Evolutionary conservation across 306 rosid genomes (phyloP), one percentile per base, ranked within the genome.

Genomic region (Casuarina equisetifolia): DNA sequence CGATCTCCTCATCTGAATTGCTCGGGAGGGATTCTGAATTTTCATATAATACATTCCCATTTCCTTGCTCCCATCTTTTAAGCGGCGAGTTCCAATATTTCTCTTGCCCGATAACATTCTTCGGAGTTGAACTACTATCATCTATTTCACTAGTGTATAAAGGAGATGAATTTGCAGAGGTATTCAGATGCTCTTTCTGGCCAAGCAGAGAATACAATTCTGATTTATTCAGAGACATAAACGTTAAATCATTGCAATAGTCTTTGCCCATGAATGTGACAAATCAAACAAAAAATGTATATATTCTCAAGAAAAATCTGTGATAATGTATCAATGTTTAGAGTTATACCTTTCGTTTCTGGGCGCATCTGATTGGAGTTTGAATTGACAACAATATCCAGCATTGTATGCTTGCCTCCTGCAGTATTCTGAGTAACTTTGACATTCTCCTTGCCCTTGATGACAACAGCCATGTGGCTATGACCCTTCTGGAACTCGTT

Each of bases 401-500:
- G 17, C 70, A n/a, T 7, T 17, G 42, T 64, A 38, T 58, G 67
- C 64, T 81, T 76, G 46, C 77, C 78, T 69, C 49, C 51, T 50
- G 76, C 36, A 63, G 72, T 72, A 78, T 72, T 69, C 84, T 84
- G 74, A 69, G 46, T 48, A 52, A 66, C 59, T 73, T 32, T 72
- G 40, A 51, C 75, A 62, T 80, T 82, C 51, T 70, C 86, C 53
- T 81, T 82, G 48, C 67, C 51, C 74, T 81, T 89, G 38, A 91
- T 78, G 40, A 91, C 98, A 70, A 83, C 82, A 58, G 92, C 96
- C 96, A 93, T 89, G 74, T 92, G 97, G 74, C 97, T 86, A 48
- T 88, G 93, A 74, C 98, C 93, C 70, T 80, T 77, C 72, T 77
- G 88, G 82, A 91, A 91, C 78, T 84, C 88, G 20, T 87, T 88